A percentile compares a stretch with the other conserved stretches of the same genome.
Evolutionary conservation across 768 basidiomycete genomes (phyloP).

Genomic region (Lactarius hengduanensis): DNA sequence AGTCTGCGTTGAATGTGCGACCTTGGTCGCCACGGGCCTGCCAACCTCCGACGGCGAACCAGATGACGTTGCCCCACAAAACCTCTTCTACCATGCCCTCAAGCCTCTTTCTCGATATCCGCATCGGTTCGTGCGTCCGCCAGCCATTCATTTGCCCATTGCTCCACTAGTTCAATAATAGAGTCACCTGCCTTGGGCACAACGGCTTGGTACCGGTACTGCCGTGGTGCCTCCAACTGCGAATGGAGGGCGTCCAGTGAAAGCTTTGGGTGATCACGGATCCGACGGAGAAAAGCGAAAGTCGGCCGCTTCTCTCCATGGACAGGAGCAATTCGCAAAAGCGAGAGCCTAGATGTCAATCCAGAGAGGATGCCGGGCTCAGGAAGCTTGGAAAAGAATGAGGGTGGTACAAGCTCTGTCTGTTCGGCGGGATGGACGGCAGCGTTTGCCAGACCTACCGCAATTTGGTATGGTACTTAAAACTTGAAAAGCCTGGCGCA

Average conservation of each 20-base stretch:
- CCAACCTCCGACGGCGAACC: conserved; percentile 60
- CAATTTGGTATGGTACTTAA: background rate
- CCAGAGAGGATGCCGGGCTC: conserved; percentile 23
- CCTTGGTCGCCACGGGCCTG: conserved; percentile 32
- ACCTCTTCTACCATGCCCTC: conserved; percentile 64
- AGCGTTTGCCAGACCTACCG: conserved; percentile 54
- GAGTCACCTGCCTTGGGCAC: conserved; percentile 23
- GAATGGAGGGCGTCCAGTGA: conserved; percentile 19
- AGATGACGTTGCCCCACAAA: conserved; percentile 50
- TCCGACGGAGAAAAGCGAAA: conserved; percentile 51
- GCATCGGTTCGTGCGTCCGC: conserved; percentile 21
- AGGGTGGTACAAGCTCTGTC: conserved; percentile 36
- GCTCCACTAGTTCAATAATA: conserved; percentile 25
- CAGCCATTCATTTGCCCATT: conserved; percentile 30
- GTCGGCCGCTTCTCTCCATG: conserved; percentile 40
- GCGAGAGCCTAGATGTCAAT: conserved; percentile 32
- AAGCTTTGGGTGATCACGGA: conserved; percentile 49
- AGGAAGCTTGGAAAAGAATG: conserved; percentile 29
- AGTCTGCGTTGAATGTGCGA: conserved; percentile 52
- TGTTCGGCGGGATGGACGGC: conserved; percentile 46
- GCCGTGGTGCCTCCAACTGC: background rate
- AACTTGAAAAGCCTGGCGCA: conserved; percentile 28
- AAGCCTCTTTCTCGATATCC: conserved; percentile 36
- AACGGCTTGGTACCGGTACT: conserved; percentile 26
- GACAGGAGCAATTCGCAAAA: conserved; percentile 18